phyloP scores from a whole-genome alignment of 2,329 filamentous ascomycete genomes.

The Ceratocystis albifundus region DNA sequence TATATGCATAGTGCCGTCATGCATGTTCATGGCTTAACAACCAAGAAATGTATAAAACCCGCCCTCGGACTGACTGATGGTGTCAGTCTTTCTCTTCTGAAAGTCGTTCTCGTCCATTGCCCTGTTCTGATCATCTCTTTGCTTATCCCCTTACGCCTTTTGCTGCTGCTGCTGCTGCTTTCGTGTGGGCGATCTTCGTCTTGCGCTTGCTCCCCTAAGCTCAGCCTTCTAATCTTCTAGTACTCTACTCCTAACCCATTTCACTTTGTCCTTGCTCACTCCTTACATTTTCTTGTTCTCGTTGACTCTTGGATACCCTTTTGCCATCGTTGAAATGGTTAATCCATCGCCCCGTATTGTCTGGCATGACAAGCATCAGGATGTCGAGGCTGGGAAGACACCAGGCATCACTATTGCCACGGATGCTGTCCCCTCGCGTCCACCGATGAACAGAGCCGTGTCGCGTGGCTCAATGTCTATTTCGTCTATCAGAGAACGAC shows the following conservation, averaged over 20 bases:
- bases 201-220: constrained; percentile 19
- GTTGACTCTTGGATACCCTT: neutral
- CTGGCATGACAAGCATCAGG: constrained; percentile 16
- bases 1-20: constrained; percentile 12
- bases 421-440: constrained; percentile 17
- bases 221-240: neutral
- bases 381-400: constrained; percentile 20
- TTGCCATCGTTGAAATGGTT: constrained; percentile 11
- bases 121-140: constrained; percentile 3
- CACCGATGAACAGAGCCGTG: constrained; percentile 19
- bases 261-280: neutral
- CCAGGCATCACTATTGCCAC: constrained; percentile 10
- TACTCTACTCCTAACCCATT: neutral
- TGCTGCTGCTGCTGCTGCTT: constrained; percentile 14
- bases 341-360: constrained; percentile 15
- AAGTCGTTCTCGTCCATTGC: neutral
- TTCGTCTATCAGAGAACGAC: constrained; percentile 18
- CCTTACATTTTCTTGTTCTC: neutral
- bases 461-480: constrained; percentile 23
- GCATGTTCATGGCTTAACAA: neutral
- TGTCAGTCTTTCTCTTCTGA: neutral
- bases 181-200: constrained; percentile 21
- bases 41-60: constrained; percentile 1
- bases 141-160: neutral
- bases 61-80: neutral